Base-by-base conservation (phyloP, 2,329 filamentous ascomycete species). In the Didymosphaeria variabile region DNA sequence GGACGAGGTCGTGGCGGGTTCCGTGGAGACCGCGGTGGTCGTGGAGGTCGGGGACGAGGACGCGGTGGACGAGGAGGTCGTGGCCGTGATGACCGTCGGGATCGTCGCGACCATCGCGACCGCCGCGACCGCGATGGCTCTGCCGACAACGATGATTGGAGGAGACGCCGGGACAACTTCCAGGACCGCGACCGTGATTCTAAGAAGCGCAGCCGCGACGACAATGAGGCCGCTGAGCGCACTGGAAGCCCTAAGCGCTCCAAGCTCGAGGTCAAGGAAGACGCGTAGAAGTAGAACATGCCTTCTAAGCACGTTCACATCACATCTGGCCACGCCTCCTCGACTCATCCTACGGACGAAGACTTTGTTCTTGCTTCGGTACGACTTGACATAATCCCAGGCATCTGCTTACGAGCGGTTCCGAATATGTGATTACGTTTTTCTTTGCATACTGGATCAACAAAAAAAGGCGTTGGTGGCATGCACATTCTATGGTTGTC, bases 221-320 rank as follows among this genome's bases (percentile, higher is more conserved):
- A 70, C 69, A 72, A 72, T 38, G 67, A 69, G 5, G 71, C 72
- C 42, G 62, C 64, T 36, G 63, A 67, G 31, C 61, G 59, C 42
- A 62, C 58, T 3, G 62, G 60, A 34, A 64, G 59, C 56, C 57
- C 68, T 49, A 77, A 77, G 73, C 75, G 76, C 67, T 64, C 64
- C 60, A 77, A 76, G 72, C 44, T 76, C n/a, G 70, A 72, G 67
- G 70, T 76, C 65, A 74, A 74, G 69, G 68, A 75, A 59, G 74
- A 76, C 49, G 72, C 68, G 51, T 75, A 67, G 57, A 60, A 19
- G 34, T 12, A 19, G 6, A 42, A 52, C 23, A 51, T 42, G 45
- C 51, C 49, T 71, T 7, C 85, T 97, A 97, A 57, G 93, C 17
- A 45, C 15, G 12, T 15, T 38, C 53, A 36, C 31, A 15, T 56